Conservation (phyloP, 805 yeast species). For the Cyberlindnera sargentensis region DNA sequence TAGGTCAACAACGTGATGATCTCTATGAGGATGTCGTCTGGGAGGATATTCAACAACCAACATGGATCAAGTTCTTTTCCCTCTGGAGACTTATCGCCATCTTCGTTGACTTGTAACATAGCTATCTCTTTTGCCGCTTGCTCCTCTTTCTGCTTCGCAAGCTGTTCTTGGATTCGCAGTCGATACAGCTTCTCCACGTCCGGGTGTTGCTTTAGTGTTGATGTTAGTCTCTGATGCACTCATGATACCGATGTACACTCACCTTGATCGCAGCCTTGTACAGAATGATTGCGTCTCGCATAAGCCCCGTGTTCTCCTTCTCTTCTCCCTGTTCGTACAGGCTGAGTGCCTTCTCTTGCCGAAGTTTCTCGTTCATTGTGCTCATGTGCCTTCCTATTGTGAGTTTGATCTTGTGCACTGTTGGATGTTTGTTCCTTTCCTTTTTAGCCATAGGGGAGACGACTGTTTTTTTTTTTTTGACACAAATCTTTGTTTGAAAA, state of each 20-base stretch:
- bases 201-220: constrained; percentile 22
- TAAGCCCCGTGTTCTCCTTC: constrained; percentile 64
- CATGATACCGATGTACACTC: neutral
- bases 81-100: neutral
- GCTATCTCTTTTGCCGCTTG: neutral
- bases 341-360: constrained; percentile 41
- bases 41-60: constrained; percentile 36
- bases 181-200: constrained; percentile 68
- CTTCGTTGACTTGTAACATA: too few species aligned
- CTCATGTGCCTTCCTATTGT: too few species aligned
- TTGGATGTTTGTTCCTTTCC: too few species aligned
- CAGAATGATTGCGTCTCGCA: constrained; percentile 73
- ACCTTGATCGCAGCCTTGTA: constrained; percentile 62
- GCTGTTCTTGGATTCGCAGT: constrained; percentile 40
- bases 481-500: too few species aligned
- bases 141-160: constrained; percentile 23
- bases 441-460: too few species aligned
- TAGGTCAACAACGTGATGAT: constrained; percentile 42
- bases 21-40: constrained; percentile 50
- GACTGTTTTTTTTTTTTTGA: too few species aligned
- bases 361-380: neutral
- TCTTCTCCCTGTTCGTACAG: constrained; percentile 64
- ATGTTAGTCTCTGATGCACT: neutral
- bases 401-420: too few species aligned
- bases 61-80: constrained; percentile 27